phyloP scores from a whole-genome alignment of 2,329 filamentous ascomycete species.

The Colletotrichum tofieldiae region DNA sequence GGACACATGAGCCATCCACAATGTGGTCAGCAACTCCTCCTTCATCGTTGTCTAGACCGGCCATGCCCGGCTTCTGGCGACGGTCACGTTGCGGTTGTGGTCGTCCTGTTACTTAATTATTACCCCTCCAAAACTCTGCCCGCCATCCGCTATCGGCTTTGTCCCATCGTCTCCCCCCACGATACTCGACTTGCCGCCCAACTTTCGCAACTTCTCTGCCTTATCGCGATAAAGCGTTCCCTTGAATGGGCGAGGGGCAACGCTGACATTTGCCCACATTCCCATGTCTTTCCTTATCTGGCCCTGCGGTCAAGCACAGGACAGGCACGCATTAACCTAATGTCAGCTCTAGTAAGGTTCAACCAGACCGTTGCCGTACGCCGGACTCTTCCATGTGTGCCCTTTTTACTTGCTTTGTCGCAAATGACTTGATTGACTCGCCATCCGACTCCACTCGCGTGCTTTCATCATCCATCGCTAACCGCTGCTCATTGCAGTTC shows the following conservation, averaged over 20 bases:
- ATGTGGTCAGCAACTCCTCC: conserved; percentile 6
- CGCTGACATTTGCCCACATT: conserved; percentile 29
- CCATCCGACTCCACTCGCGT: conserved; percentile 40
- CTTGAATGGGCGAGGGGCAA: conserved; percentile 12
- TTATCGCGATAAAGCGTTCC: conserved; percentile 30
- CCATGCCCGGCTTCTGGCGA: conserved; percentile 29
- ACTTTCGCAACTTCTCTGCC: not conserved
- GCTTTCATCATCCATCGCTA: conserved; percentile 42
- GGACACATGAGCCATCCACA: not conserved
- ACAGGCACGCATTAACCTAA: conserved; percentile 29
- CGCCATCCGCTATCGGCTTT: conserved; percentile 40
- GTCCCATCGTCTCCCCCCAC: conserved; percentile 47
- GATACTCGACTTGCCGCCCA: conserved; percentile 15
- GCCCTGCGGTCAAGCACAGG: not conserved
- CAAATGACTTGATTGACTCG: conserved; percentile 41
- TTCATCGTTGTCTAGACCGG: conserved; percentile 27
- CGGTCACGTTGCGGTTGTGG: conserved; percentile 33
- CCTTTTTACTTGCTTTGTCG: conserved; percentile 16
- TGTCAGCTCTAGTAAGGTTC: conserved; percentile 27
- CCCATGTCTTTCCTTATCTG: conserved; percentile 36
- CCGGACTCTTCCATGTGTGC: conserved; percentile 23
- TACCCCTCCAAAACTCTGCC: conserved; percentile 42
- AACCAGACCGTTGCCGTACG: conserved; percentile 14
- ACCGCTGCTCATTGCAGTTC: conserved; percentile 35
- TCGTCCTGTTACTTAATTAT: conserved; percentile 44